Evolutionary conservation across 2,329 filamentous ascomycete genomes (phyloP), one percentile per base, ranked within the genome.

Genomic region (Diaporthe helianthi): DNA sequence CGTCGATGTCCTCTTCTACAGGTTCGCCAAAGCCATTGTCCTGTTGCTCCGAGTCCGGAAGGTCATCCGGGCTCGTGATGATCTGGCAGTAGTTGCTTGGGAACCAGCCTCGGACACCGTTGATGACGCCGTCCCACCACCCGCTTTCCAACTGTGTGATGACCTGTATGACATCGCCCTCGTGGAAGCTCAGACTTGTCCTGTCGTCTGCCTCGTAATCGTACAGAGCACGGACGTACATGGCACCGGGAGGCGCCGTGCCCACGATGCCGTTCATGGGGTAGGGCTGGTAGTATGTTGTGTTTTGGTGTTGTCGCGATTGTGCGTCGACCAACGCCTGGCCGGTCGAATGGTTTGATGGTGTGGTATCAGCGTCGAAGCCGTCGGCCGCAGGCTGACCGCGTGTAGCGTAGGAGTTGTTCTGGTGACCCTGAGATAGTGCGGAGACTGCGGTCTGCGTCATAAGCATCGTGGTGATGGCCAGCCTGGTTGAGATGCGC

Each of bases 41-140:
- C 66, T 92, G 90, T 65, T 86, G 85, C 72, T 84, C 83, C 17
- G 86, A 82, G 66, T 93, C 90, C 51, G 87, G 86, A 36, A 91
- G 84, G 72, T 97, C 92, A 74, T 93, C 91, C 63, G 91, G 87
- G 75, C 89, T 90, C 70, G 89, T 88, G 75, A 98, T 92, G 72
- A 96, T 89, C 73, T 93, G 90, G 83, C 96, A 98, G 83, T 99
- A 99, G 80, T 99, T 99, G 85, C 95, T 98, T 46, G 96, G 96
- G 80, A 99, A 99, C 96, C 96, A 99, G 79, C 96, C 96, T 78
- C 96, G 91, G 74, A 97, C 92, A 70, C 94, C 93, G 77, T 98
- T 96, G 79, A 99, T 97, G 68, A 99, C 93, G 60, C 96, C 96
- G 82, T 99, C 96, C 96, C 96, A 99, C 96, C 96, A 99, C 68